These are phyloP conservation scores for Bolboschoenoplectus hybrid DNA, from an alignment of 202 grass and related monocot genomes.

Conservation along the genomic window DNA sequence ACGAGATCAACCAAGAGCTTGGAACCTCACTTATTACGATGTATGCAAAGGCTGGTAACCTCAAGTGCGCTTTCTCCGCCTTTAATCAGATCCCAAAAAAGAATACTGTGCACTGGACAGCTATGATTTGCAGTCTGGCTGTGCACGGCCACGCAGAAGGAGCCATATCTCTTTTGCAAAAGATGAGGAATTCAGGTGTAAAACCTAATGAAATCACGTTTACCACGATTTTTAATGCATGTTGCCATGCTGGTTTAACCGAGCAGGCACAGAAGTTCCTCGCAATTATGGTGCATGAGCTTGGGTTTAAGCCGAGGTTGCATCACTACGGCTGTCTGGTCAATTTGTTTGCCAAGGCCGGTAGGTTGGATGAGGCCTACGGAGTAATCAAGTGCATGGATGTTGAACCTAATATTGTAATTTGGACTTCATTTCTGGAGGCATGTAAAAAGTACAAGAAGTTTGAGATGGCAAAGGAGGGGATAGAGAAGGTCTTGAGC, in stretches of 20 bases:
- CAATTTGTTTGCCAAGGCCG: conserved; percentile 68
- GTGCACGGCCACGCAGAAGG: conserved; percentile 37
- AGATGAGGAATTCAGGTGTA: conserved; percentile 48
- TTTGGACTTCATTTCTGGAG: conserved; percentile 66
- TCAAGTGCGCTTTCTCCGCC: conserved; percentile 44
- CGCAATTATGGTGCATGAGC: conserved; percentile 58
- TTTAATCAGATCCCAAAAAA: conserved; percentile 46
- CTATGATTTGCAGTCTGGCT: conserved; percentile 58
- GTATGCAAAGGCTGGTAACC: conserved; percentile 51
- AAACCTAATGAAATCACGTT: conserved; percentile 63
- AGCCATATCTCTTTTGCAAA: conserved; percentile 54
- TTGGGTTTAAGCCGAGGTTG: conserved; percentile 55
- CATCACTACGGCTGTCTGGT: conserved; percentile 83
- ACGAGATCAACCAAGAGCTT: conserved; percentile 45
- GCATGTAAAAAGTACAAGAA: conserved; percentile 67
- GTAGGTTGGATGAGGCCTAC: conserved; percentile 64
- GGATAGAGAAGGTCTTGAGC: conserved; percentile 57
- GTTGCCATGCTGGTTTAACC: conserved; percentile 55
- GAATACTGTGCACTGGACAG: conserved; percentile 63
- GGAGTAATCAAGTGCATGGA: conserved; percentile 70
- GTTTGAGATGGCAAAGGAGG: conserved; percentile 60
- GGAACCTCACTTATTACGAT: conserved; percentile 59
- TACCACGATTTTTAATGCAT: conserved; percentile 54
- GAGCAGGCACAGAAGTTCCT: conserved; percentile 58
- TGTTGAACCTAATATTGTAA: conserved; percentile 57